Evolutionary conservation across 2,329 filamentous ascomycete genomes (phyloP), one percentile per base, ranked within the genome.

Genomic region (Sclerotinia borealis): DNA sequence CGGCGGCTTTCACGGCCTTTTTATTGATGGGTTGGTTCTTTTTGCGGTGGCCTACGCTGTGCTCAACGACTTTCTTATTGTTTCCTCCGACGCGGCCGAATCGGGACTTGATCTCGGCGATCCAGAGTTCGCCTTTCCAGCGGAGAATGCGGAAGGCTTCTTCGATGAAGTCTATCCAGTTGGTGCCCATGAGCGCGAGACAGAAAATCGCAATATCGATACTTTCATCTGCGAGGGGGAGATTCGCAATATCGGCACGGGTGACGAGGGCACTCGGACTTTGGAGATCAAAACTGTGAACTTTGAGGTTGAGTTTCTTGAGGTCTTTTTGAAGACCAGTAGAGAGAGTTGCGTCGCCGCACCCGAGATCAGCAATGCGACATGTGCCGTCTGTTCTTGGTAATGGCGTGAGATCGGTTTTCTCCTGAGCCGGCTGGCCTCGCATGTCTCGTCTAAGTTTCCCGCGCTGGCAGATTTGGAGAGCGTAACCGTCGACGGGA

Each of bases 171-270:
- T 92, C 88, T 60, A 96, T 84, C 93, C 95, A 99, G 79, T 99
- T 99, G 62, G 95, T 99, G 73, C 95, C 95, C 95, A 99, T 99
- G 64, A 99, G 85, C 56, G 93, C 95, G 37, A 99, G 83, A 76
- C 95, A 99, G 80, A 98, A 98, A 69, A 99, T 88, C 55, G 91
- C 91, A 6, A 99, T 83, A 75, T 99, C 92, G 66, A 92, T 87
- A 66, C 84, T 86, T 50, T 86, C 88, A 69, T 93, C 87, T 6
- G 80, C 79, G 0, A 96, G 79, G 0, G 93, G 93, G 1, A 99
- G 80, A 65, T 89, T 84, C 36, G 92, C 89, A 59, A 98, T 95
- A 77, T 99, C 95, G 17, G 95, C 92, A 66, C 88, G 86, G 1
- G 91, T 96, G 67, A 99, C 90, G 25, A 92, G 83, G 22, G 85